Base-by-base conservation (phyloP, 179 eudicot genomes). In the Actinidia chinensis region DNA sequence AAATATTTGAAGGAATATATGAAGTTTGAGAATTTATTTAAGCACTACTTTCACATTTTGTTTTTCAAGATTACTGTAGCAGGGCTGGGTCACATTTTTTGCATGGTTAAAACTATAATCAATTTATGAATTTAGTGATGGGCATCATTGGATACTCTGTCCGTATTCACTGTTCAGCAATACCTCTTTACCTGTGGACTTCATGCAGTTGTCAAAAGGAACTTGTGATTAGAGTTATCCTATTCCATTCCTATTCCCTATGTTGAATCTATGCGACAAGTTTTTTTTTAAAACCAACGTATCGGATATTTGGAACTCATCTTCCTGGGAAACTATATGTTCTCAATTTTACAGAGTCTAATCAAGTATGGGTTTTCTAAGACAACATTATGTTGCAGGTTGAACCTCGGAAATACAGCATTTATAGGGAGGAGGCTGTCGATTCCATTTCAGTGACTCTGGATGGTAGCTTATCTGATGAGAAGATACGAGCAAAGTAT, bases 351-450 rank as follows among this genome's bases (percentile, higher is more conserved):
- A 6, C 47, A 48, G 33, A 48, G 33, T 4, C 18, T 22, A 28
- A 48, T 25, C 33, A 33, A 28, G 50, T 40, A 60, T 46, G 23
- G 52, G 72, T 68, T 48, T 65, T 50, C 72, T 77, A 46, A 68
- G 67, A 56, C 65, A 25, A 69, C 25, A 36, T 8, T 25, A 17
- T 56, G 55, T 75, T 80, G 82, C 84, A 88, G 90, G 84, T 79
- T 73, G 85, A 78, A 73, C 84, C 76, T 63, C 59, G 67, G 47
- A 71, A 65, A 15, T 73, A 79, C 77, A 82, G 80, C 75, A 68
- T 69, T 18, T 82, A 83, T 50, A 82, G 85, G 78, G 84, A 80
- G 59, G 87, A 88, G 74, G 88, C 91, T 52, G 88, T 88, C 67
- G 84, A 83, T 81, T 83, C 89, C 58, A 81, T 88, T 58, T 76